Evolutionary conservation across 805 yeast genomes (phyloP).

Genomic region (Candida alai): DNA sequence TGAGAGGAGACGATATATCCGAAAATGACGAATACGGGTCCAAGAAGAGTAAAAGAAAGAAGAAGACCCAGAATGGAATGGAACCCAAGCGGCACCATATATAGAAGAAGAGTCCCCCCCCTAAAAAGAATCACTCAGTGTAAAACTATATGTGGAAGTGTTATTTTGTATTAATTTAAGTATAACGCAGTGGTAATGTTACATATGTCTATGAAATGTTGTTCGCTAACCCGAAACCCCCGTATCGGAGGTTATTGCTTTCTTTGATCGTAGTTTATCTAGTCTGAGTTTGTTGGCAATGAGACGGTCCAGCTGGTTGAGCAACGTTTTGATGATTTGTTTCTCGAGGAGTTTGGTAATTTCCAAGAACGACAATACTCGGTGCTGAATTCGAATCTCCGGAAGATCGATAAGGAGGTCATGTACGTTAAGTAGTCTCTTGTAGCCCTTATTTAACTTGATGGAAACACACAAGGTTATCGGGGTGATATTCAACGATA

Average conservation of each 20-base stretch:
- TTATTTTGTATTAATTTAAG: too few relatives aligned
- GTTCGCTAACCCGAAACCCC: too few relatives aligned
- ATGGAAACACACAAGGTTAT: conserved; percentile 33
- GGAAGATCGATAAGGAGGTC: conserved; percentile 33
- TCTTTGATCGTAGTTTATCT: conserved; percentile 12
- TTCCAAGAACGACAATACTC: conserved; percentile 33
- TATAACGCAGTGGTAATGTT: too few relatives aligned
- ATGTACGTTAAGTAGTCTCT: conserved; percentile 34
- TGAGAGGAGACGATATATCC: conserved; percentile 38
- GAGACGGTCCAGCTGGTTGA: conserved; percentile 34
- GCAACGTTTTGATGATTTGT: conserved; percentile 26
- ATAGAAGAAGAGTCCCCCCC: too few relatives aligned
- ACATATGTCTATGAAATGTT: too few relatives aligned
- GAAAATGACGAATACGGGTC: conserved; percentile 36
- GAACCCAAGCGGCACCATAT: conserved; percentile 36
- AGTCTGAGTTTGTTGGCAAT: conserved; percentile 29
- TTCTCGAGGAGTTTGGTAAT: conserved; percentile 31
- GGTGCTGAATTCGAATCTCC: conserved; percentile 25
- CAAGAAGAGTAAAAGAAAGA: conserved; percentile 36
- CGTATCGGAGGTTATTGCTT: conserved; percentile 9
- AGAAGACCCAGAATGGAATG: conserved; percentile 30
- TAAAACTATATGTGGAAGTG: too few relatives aligned
- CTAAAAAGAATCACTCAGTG: too few relatives aligned
- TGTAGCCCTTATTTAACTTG: conserved; percentile 30
- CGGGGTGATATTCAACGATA: conserved; percentile 41